phyloP scores from a whole-genome alignment of 1,284 basidiomycete genomes.

The Gymnopus androsaceus region DNA sequence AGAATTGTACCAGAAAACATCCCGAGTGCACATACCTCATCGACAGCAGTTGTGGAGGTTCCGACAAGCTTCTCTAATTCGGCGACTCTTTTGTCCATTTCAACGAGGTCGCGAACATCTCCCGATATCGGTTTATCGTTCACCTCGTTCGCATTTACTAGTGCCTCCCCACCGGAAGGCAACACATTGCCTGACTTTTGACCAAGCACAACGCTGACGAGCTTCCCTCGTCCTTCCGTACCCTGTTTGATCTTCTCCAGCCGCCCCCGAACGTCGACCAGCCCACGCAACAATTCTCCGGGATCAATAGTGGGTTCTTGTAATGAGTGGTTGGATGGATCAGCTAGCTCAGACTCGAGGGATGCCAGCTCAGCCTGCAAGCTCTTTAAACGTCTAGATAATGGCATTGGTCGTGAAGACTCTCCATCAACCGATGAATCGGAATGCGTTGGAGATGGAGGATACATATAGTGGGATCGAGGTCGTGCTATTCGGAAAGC shows the following conservation, averaged over 20 bases:
- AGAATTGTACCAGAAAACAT: too few species aligned
- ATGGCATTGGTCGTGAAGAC: conserved; percentile 43
- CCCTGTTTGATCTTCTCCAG: conserved; percentile 67
- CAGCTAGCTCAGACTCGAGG: conserved; percentile 69
- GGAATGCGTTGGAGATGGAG: conserved; percentile 59
- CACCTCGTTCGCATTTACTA: conserved; percentile 10
- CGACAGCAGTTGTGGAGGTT: conserved; percentile 66
- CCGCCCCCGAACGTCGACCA: conserved; percentile 71
- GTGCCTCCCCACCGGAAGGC: conserved; percentile 13
- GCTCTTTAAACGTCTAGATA: conserved; percentile 61
- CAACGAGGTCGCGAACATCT: conserved; percentile 52
- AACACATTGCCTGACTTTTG: conserved; percentile 26
- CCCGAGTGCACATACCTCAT: conserved; percentile 55
- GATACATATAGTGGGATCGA: conserved; percentile 65
- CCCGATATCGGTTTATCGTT: conserved; percentile 30
- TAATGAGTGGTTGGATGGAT: conserved; percentile 70
- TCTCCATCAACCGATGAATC: conserved; percentile 32
- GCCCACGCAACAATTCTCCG: conserved; percentile 71
- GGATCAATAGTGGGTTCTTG: conserved; percentile 62
- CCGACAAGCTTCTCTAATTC: conserved; percentile 82
- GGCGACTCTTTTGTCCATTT: conserved; percentile 79
- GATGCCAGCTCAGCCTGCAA: conserved; percentile 66
- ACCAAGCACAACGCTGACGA: conserved; percentile 66
- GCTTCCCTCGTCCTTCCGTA: conserved; percentile 63
- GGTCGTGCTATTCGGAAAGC: conserved; percentile 40